Evolutionary conservation across 768 basidiomycete genomes (phyloP), one percentile per base, ranked within the genome.

Genomic region (Tylopilus sp.): DNA sequence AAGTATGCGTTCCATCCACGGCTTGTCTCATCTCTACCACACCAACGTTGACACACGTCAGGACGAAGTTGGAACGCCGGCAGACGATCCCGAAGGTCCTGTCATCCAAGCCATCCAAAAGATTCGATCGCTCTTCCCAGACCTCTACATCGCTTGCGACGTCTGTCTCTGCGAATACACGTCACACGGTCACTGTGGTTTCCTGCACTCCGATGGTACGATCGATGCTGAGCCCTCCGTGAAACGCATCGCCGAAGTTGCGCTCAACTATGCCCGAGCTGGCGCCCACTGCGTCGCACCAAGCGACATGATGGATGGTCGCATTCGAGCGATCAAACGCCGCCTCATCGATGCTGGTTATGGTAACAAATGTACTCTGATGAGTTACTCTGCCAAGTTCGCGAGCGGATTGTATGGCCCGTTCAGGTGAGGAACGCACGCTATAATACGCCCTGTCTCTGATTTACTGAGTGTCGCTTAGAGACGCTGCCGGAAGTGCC

Each of bases 101-200:
- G 97, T 98, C 62, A 97, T 99, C 58, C 85, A 82, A 43, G 94
- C 91, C n/a, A 88, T 98, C 59, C 79, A 79, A 62, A 84, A 81
- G 51, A 77, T 99, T 31, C 82, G 86, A 6, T 49, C 71, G 1
- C 78, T 90, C 54, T 99, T 85, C 74, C 95, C 97, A 0, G 66
- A 76, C 6, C 73, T 99, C 21, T 92, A 94, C 73, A 86, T 99
- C 63, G 90, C 94, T 0, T 83, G 83, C 63, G 97, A 99, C 62
- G 97, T 98, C 18, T 99, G 97, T 67, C 83, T 99, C n/a, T 99
- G 97, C 77, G 95, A 98, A 73, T 98, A 99, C 76, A 98, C 97
- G 9, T 90, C 91, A 44, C 95, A 98, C 60, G 97, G 97, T 0
- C 97, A 99, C 71, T 99, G 97, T 62, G 97, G 97, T 22, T 64